phyloP scores from a whole-genome alignment of 768 basidiomycete genomes.

The Kwoniella europaea region DNA sequence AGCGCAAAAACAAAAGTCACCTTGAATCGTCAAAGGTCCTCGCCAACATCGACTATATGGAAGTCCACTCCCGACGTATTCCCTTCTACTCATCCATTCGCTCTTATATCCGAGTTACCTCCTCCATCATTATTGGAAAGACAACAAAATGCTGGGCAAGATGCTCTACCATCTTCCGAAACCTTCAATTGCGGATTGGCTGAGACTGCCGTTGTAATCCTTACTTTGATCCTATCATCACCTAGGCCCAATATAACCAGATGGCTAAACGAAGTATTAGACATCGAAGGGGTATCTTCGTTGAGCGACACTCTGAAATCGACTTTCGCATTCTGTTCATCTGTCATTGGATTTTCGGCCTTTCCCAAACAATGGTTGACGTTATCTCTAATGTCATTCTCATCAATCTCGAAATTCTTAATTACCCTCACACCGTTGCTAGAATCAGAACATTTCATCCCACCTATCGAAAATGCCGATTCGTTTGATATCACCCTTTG shows the following conservation, averaged over 20 bases:
- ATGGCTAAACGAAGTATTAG: conserved; percentile 78
- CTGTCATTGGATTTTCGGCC: conserved; percentile 82
- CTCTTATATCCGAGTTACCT: conserved; percentile 69
- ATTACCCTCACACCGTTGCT: conserved; percentile 79
- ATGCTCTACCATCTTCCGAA: conserved; percentile 54
- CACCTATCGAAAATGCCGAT: conserved; percentile 66
- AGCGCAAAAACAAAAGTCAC: conserved; percentile 69
- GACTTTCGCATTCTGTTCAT: conserved; percentile 78
- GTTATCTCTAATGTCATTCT: conserved; percentile 84
- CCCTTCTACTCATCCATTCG: conserved; percentile 92
- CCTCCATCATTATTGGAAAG: conserved; percentile 59
- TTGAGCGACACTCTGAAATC: conserved; percentile 72
- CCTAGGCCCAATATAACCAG: conserved; percentile 75
- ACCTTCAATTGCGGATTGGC: conserved; percentile 77
- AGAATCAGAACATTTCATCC: conserved; percentile 74
- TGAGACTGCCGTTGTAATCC: conserved; percentile 81
- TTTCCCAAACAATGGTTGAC: conserved; percentile 92
- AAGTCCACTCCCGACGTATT: conserved; percentile 76
- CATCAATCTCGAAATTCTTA: conserved; percentile 84
- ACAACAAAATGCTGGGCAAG: conserved; percentile 59
- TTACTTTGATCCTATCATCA: conserved; percentile 79
- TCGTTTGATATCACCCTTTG: conserved; percentile 79
- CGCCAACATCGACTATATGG: conserved; percentile 58
- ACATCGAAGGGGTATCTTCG: conserved; percentile 86
- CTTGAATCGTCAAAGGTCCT: conserved; percentile 71